A percentile compares a stretch with the other conserved stretches of the same genome.
These are phyloP conservation scores for Monilinia polystroma DNA, from an alignment of 2,329 filamentous ascomycete genomes.

Conservation along the genomic window DNA sequence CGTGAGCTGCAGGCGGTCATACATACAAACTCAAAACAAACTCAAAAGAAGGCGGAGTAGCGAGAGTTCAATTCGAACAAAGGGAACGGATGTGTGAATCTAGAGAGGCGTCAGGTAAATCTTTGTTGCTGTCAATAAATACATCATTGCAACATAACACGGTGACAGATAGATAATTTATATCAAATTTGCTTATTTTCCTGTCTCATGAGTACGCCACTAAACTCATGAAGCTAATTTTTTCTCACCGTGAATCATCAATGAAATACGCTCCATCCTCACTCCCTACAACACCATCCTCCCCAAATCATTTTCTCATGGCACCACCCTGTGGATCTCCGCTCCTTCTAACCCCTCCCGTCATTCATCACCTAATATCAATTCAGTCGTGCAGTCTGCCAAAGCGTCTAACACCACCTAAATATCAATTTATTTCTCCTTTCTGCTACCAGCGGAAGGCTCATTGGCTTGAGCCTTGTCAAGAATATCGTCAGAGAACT, in stretches of 20 bases:
- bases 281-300: not conserved
- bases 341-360: not conserved
- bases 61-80: too few relatives aligned
- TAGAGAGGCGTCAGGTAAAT: not conserved
- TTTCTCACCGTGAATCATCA: constrained; percentile 3
- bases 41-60: too few relatives aligned
- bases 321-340: constrained; percentile 4
- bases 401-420: constrained; percentile 11
- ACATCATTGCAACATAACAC: not conserved
- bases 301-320: not conserved
- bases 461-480: constrained; percentile 17
- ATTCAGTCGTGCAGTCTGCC: not conserved
- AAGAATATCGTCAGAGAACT: constrained; percentile 15
- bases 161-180: not conserved
- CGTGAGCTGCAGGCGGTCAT: too few relatives aligned
- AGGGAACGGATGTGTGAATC: not conserved
- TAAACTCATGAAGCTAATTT: constrained; percentile 7
- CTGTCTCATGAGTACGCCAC: constrained; percentile 8
- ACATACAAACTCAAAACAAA: not conserved
- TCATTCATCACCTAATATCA: not conserved
- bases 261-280: not conserved
- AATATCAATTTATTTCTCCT: constrained; percentile 5
- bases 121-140: not conserved
- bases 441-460: constrained; percentile 12
- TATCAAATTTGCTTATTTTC: not conserved